Conservation (phyloP, 2,329 filamentous ascomycete genomes). For the Camillea tinctor region DNA sequence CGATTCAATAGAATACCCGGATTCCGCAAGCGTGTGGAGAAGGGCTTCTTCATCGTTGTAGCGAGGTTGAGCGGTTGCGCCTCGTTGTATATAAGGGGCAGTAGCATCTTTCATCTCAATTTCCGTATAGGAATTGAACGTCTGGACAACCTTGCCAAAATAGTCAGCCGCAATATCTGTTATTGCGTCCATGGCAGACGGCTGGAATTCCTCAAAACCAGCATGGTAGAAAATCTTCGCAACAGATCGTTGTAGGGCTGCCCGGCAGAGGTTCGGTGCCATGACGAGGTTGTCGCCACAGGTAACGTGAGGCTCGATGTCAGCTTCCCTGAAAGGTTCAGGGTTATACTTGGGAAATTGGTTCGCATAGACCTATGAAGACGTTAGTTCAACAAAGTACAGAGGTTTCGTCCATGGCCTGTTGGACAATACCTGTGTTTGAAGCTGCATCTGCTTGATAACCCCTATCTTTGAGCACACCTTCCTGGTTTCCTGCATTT, state of each 20-base stretch:
- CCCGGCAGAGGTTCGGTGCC: conserved; percentile 76
- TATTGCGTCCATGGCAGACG: conserved; percentile 84
- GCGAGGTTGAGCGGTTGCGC: conserved; percentile 55
- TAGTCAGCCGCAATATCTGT: conserved; percentile 89
- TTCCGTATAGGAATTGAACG: conserved; percentile 80
- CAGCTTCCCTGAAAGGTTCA: conserved; percentile 81
- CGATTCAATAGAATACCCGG: conserved; percentile 76
- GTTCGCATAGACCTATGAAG: conserved; percentile 81
- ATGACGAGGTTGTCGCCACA: conserved; percentile 88
- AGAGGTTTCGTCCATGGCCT: neutral
- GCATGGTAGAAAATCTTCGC: conserved; percentile 95
- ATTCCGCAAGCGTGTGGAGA: conserved; percentile 80
- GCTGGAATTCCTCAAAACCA: conserved; percentile 95
- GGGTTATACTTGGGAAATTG: conserved; percentile 97
- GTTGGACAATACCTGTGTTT: conserved; percentile 70
- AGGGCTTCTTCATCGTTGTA: conserved; percentile 84
- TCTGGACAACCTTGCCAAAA: conserved; percentile 78
- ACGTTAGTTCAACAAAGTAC: conserved; percentile 23
- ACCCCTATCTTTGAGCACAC: conserved; percentile 95
- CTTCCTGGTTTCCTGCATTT: conserved; percentile 96
- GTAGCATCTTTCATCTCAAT: conserved; percentile 69
- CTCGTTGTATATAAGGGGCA: conserved; percentile 38
- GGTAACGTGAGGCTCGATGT: conserved; percentile 85
- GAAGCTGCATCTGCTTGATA: conserved; percentile 99
- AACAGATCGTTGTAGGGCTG: conserved; percentile 84